These are phyloP conservation scores for Aphanomyces cochlioides DNA, from an alignment of 352 stramenopile genomes.

Conservation along the genomic window DNA sequence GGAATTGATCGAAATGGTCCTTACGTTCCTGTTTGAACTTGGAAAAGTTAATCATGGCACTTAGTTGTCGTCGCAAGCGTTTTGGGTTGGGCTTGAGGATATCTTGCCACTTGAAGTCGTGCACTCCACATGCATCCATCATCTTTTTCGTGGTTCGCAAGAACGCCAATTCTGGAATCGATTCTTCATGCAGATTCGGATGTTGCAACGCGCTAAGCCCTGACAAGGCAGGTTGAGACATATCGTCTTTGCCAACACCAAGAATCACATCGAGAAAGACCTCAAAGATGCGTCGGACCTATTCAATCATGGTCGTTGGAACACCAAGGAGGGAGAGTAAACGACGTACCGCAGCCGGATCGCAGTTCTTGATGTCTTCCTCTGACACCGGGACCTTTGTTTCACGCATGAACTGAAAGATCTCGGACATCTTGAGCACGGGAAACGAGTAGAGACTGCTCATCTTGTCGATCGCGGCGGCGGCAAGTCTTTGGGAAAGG, in stretches of 20 bases:
- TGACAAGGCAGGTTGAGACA: constrained; percentile 86
- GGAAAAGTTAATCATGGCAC: constrained; percentile 96
- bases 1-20: constrained; percentile 75
- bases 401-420: constrained; percentile 90
- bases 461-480: neutral
- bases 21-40: constrained; percentile 95
- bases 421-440: constrained; percentile 90
- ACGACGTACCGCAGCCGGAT: constrained; percentile 38
- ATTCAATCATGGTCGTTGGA: constrained; percentile 43
- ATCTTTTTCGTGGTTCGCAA: constrained; percentile 87
- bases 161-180: constrained; percentile 90
- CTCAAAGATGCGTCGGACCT: constrained; percentile 85
- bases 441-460: constrained; percentile 81
- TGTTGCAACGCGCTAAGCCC: constrained; percentile 76
- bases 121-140: constrained; percentile 87
- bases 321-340: constrained; percentile 30
- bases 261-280: constrained; percentile 87
- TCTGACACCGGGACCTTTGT: constrained; percentile 88
- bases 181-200: constrained; percentile 92
- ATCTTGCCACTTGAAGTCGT: constrained; percentile 94
- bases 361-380: constrained; percentile 80
- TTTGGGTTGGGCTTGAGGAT: constrained; percentile 84
- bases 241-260: constrained; percentile 87
- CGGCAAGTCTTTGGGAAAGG: neutral
- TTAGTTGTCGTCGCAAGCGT: constrained; percentile 90